Base-by-base conservation (phyloP, 2,329 filamentous ascomycete genomes). In the Colletotrichum shisoi region DNA sequence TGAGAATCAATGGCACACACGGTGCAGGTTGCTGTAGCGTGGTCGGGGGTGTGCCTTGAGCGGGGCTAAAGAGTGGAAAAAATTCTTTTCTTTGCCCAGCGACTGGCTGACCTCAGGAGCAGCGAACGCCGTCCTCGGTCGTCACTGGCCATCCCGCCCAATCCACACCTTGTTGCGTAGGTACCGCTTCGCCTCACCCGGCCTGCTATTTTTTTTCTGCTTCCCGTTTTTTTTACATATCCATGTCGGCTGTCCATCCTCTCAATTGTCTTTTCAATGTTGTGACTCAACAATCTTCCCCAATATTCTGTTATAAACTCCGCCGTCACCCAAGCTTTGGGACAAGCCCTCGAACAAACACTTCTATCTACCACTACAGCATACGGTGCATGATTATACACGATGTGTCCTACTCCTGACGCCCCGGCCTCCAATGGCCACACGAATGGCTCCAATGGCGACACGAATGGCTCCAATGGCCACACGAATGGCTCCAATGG, bases 371-470 rank as follows among this genome's bases (percentile, higher is more conserved):
- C 27, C 31, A 34, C 31, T 34, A 54, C 59, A 44, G 34, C 19
- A 42, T 19, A 52, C 42, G 48, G 46, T 68, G 54, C 37, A 68
- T 68, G 65, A 67, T 37, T 31, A 67, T 57, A 67, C 34, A 63
- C 62, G 15, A 69, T 69, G 67, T 69, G 63, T 54, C 67, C 67
- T 69, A 69, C 67, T 59, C 63, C 67, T 67, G 63, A 69, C 48
- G 58, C 46, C 34, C 59, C 67, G 63, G 67, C 63, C 63, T 53
- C 63, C 53, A 69, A 69, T 48, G 67, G 67, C 67, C 58, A 69
- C 15, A 27, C 63, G 39, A 69, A 69, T 58, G 67, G 67, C 51
- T 17, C 67, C 63, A 67, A 69, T 48, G 67, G 67, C 67, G 63
- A 69, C 15, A 27, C 63, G 39, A 69, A 69, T 58, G 67, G 67